A percentile compares a stretch with the other conserved stretches of the same genome.
These are phyloP conservation scores for Sparassis latifolia DNA, from an alignment of 1,284 basidiomycete genomes.

Conservation along the genomic window DNA sequence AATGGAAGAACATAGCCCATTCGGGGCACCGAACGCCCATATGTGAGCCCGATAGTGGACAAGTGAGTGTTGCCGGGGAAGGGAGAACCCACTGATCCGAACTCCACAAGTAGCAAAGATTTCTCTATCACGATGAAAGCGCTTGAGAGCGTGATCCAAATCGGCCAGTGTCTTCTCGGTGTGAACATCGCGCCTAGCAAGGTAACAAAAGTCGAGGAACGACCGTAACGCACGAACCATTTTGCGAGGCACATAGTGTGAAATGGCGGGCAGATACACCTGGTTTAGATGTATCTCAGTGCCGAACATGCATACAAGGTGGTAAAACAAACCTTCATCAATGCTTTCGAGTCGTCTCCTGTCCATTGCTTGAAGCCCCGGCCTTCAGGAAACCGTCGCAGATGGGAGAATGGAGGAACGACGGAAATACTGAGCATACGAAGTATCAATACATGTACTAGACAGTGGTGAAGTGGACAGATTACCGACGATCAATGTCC, in stretches of 20 bases:
- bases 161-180: slow-evolving; percentile 1
- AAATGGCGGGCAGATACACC: slow-evolving; percentile 20
- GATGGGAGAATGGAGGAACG: slow-evolving; percentile 11
- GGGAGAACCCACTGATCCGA: slow-evolving; percentile 7
- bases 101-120: slow-evolving; percentile 9
- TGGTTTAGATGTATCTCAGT: not conserved
- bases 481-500: slow-evolving; percentile 18
- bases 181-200: slow-evolving; percentile 2
- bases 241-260: slow-evolving; percentile 13
- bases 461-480: not conserved
- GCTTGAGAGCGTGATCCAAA: slow-evolving; percentile 5
- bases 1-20: slow-evolving; percentile 21
- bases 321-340: slow-evolving; percentile 15
- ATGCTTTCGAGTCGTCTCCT: slow-evolving; percentile 15
- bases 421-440: slow-evolving; percentile 7
- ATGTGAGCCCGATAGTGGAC: slow-evolving; percentile 13
- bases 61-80: slow-evolving; percentile 11
- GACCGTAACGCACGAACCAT: slow-evolving; percentile 13
- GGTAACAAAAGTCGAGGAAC: slow-evolving; percentile 14
- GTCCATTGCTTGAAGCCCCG: slow-evolving; percentile 21
- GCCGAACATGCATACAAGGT: not conserved
- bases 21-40: slow-evolving; percentile 13
- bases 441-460: not conserved
- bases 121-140: slow-evolving; percentile 8
- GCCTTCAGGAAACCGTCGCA: slow-evolving; percentile 14